phyloP scores from a whole-genome alignment of 331 rosid species.

The Acacia concinna region DNA sequence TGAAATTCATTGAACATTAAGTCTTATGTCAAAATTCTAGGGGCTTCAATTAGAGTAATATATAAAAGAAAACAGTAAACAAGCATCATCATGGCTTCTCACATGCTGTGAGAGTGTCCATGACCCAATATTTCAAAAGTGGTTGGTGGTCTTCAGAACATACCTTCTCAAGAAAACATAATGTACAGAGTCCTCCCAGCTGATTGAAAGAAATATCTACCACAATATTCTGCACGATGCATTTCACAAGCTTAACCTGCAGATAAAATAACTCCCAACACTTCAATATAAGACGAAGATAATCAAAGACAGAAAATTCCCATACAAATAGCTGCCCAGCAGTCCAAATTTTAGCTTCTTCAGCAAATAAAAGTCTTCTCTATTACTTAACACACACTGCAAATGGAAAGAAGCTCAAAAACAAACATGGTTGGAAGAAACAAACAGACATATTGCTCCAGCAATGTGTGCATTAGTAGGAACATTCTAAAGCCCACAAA shows the following conservation, averaged over 20 bases:
- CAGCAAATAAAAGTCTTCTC: conserved; percentile 12
- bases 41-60: conserved; percentile 25
- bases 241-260: conserved; percentile 98
- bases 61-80: neutral
- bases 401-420: neutral
- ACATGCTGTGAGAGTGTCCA: conserved; percentile 1
- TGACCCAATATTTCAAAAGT: conserved; percentile 20
- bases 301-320: conserved; percentile 11
- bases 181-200: conserved; percentile 90
- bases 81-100: conserved; percentile 13
- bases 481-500: conserved; percentile 9
- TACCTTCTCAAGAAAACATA: conserved; percentile 97
- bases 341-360: conserved; percentile 6
- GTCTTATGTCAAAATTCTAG: conserved; percentile 2
- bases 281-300: conserved; percentile 2
- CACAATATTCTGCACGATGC: conserved; percentile 82
- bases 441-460: conserved; percentile 6
- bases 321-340: conserved; percentile 7
- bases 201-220: conserved; percentile 97
- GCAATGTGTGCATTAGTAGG: conserved; percentile 5
- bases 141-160: conserved; percentile 13
- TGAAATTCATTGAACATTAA: neutral
- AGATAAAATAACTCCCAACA: conserved; percentile 27
- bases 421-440: conserved; percentile 2
- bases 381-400: conserved; percentile 11